Percentiles rank a stretch among this genome's conserved stretches.
Evolutionary conservation across 257 asterid genomes (phyloP).

Genomic region (Mitragyna speciosa): DNA sequence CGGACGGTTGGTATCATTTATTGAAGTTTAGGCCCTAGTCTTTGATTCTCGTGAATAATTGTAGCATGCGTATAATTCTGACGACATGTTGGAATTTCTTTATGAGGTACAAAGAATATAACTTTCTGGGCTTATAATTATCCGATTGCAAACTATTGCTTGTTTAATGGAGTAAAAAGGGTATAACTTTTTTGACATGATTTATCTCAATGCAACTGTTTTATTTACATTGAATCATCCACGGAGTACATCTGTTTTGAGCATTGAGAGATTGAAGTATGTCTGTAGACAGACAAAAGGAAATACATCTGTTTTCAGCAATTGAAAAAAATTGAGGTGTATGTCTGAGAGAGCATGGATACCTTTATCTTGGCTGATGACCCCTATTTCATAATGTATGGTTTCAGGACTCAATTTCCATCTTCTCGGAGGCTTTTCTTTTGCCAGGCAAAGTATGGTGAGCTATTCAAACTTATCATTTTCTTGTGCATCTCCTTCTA

Average conservation of each 20-base stretch:
- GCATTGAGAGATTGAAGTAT: neutral
- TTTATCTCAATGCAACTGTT: neutral
- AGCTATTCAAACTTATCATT: constrained; percentile 30
- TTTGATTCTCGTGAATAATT: no score
- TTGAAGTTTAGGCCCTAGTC: neutral
- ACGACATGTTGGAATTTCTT: neutral
- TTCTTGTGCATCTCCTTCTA: neutral
- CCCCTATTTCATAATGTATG: neutral
- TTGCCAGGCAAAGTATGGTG: constrained; percentile 58
- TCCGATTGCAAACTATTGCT: no score
- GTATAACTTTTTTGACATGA: neutral
- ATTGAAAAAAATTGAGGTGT: neutral
- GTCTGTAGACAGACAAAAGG: neutral
- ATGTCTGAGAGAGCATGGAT: neutral
- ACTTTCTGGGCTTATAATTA: no score
- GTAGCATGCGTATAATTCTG: neutral
- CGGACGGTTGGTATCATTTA: neutral
- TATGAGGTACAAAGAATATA: no score
- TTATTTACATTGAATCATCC: neutral
- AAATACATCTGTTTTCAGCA: neutral
- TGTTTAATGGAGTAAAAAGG: neutral
- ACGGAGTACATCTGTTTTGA: neutral
- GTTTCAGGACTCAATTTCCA: constrained; percentile 40
- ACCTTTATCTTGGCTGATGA: neutral
- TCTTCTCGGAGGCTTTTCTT: constrained; percentile 53